Base-by-base conservation (phyloP, 2,329 filamentous ascomycete species). In the Bipolaris zeicola region DNA sequence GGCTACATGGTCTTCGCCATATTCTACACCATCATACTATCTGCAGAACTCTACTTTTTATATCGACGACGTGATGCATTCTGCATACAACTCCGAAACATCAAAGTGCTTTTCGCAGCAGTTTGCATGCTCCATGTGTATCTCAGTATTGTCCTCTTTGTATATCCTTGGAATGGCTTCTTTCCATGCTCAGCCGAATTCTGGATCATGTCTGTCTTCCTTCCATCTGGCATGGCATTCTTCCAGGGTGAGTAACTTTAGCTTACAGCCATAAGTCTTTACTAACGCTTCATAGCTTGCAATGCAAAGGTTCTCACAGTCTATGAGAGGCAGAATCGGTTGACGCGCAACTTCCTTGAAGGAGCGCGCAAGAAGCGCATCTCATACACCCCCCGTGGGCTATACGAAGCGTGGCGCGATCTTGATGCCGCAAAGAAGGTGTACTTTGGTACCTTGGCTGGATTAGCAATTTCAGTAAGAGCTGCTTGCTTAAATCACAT, bases 201-300 rank as follows among this genome's bases (percentile, higher is more conserved):
- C 53, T 76, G 72, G 73, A 67, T 76, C 44, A 77, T 77, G 74
- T 74, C 71, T 8, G 60, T 76, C 18, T 75, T 75, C 36, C 61
- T 76, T 10, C 74, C 74, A 6, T 69, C 65, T 6, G 74, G 74
- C n/a, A 76, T 77, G 70, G 73, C 73, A 3, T 64, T 76, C 18
- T 77, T 77, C 52, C 73, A 76, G 64, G 70, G 73, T 74, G 61
- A 47, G 56, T 43, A 18, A 14, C 13, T 7, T 11, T 5, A 14
- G 20, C 18, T 10, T 20, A 16, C 11, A 34, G 6, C 6, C 5
- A 2, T 13, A 6, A 3, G 8, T 20, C 20, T 4, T 7, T 50
- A 28, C 55, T 61, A 44, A 58, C 31, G 3, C 5, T 14, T 31
- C 3, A 6, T 42, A 72, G 73, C 69, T 3, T 75, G 72, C 57